Evolutionary conservation across 2,329 filamentous ascomycete genomes (phyloP).

Genomic region (Endoconidiophora laricicola): DNA sequence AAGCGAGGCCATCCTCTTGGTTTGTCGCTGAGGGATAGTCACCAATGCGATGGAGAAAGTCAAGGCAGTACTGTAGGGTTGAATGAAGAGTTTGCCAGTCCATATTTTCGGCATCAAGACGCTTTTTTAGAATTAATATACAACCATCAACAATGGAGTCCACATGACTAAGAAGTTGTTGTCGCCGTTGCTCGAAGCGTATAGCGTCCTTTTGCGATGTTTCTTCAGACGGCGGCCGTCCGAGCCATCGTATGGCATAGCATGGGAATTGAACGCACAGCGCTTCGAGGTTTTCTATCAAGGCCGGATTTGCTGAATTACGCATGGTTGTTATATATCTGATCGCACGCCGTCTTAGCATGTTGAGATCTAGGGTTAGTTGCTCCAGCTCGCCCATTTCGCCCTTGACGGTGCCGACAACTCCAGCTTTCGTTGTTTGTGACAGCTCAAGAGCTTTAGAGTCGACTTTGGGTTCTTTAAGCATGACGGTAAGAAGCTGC

Average conservation of each 20-base stretch:
- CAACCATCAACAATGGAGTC: conserved; percentile 43
- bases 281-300: conserved; percentile 31
- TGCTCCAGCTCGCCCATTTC: conserved; percentile 44
- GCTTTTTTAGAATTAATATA: conserved; percentile 36
- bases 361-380: conserved; percentile 38
- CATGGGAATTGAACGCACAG: conserved; percentile 43
- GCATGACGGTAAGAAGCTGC: conserved; percentile 35
- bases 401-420: conserved; percentile 44
- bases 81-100: conserved; percentile 40
- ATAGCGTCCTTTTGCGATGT: conserved; percentile 39
- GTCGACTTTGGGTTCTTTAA: conserved; percentile 27
- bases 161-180: conserved; percentile 34
- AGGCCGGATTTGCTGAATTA: conserved; percentile 12
- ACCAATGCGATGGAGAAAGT: conserved; percentile 36
- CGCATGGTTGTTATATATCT: conserved; percentile 23
- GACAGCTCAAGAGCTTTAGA: conserved; percentile 27
- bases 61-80: conserved; percentile 37
- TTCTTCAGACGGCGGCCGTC: conserved; percentile 35
- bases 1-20: conserved; percentile 18
- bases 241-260: conserved; percentile 45
- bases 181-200: conserved; percentile 44
- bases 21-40: conserved; percentile 19
- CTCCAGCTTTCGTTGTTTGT: conserved; percentile 31
- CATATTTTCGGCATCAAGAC: conserved; percentile 30
- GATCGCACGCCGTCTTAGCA: conserved; percentile 37